Evolutionary conservation across 2,329 filamentous ascomycete species (phyloP), one percentile per base, ranked within the genome.

Genomic region (Talaromyces albobiverticillius): DNA sequence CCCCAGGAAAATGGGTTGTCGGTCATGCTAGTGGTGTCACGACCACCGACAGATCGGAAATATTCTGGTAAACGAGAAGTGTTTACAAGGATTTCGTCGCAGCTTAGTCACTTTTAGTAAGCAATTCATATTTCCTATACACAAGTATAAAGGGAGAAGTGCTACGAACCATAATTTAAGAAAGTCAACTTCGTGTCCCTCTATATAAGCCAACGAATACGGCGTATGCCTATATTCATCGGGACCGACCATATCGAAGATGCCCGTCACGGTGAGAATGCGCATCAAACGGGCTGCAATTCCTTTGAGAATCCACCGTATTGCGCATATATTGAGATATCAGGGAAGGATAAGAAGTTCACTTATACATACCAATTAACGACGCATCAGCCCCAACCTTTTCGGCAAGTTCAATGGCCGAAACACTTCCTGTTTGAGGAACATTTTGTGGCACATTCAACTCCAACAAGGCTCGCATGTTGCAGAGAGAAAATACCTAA

Each of bases 1-100:
- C 64, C 67, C 48, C 67, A 67, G 10, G 47, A 25, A 45, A 69
- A 68, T 5, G 65, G 62, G 0, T 62, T 65, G 8, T 66, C 57
- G 3, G 51, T 62, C 38, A 57, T 61, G 40, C 51, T 57, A 5
- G 59, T 65, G 40, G 67, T 57, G 22, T 69, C 65, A 46, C 61
- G 59, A 34, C 67, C 68, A 2, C 60, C 59, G 5, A 54, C 64
- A 16, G 66, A 58, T 4, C 56, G 59, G 10, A 70, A 63, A 48
- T 68, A 70, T 1, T 61, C 59, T 7, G 9, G 67, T 9, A 56
- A 34, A 20, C 48, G 54, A n/a, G 25, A 32, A 13, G 50, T 52
- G 16, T 43, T 48, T 29, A 47, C 43, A 18, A 52, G 43, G 22
- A 56, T 56, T 22, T 56, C 50, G 34, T 56, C 54, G 34, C 48